These are phyloP conservation scores for Tinospora cordifolia DNA, from an alignment of 164 flowering plant genomes.

Conservation along the genomic window DNA sequence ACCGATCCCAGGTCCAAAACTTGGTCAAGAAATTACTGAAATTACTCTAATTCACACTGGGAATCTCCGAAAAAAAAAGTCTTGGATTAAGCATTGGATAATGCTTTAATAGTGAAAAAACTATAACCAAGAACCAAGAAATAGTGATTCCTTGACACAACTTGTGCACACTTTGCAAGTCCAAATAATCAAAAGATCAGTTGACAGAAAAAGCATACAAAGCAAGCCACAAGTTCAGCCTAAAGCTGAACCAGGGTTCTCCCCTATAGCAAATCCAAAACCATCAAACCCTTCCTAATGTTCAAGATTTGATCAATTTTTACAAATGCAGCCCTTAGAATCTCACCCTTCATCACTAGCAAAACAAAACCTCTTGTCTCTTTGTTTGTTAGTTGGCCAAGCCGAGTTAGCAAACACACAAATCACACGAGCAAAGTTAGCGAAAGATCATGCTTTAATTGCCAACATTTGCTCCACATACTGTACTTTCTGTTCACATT, in stretches of 20 bases:
- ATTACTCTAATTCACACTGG: no score
- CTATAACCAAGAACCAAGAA: no score
- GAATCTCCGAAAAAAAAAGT: no score
- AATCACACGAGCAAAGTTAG: conserved; percentile 13
- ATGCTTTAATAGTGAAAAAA: no score
- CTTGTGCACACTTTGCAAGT: conserved; percentile 3
- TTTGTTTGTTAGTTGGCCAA: conserved; percentile 4
- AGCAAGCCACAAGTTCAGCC: conserved; percentile 40
- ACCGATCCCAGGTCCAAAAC: no score
- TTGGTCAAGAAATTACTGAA: no score
- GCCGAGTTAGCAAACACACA: not conserved
- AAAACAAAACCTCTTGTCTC: not conserved
- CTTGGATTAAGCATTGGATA: no score
- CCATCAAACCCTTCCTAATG: conserved; percentile 19
- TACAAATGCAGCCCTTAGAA: conserved; percentile 26
- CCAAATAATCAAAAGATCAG: conserved; percentile 24
- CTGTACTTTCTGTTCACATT: conserved; percentile 5
- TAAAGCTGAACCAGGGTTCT: conserved; percentile 44
- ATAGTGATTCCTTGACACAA: not conserved
- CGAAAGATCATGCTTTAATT: conserved; percentile 13
- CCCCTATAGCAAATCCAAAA: conserved; percentile 5
- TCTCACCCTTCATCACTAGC: not conserved
- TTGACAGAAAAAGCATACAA: conserved; percentile 8
- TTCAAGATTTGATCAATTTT: conserved; percentile 21
- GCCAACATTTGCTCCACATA: conserved; percentile 29